Evolutionary conservation across 2,329 filamentous ascomycete species (phyloP), one percentile per base, ranked within the genome.

Genomic region (Paecilomyces formosus): DNA sequence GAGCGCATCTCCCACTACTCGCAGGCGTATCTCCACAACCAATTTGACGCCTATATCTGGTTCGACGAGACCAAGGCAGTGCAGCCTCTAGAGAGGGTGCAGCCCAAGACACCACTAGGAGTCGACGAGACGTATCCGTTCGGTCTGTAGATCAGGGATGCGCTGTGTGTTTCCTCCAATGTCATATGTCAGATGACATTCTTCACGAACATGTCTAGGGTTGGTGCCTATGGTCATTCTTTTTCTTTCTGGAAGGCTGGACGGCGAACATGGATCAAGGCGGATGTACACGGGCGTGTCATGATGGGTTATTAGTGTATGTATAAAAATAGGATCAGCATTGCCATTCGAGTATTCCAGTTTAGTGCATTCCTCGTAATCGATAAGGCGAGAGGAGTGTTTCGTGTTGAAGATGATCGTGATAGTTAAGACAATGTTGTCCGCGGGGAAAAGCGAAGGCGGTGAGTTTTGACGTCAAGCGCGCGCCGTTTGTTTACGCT

Each of bases 51-150:
- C 1, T 77, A 76, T 58, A 63, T 82, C 3, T 82, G 79, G 78
- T 81, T 82, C 59, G 79, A 82, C 66, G 60, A 65, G 58, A 79
- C 77, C 3, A 65, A 68, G 18, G 78, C 78, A 9, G 78, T 82
- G 2, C 64, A 71, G 22, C 70, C 78, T 1, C 70, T 82, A 55
- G 79, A 81, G 65, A 72, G 62, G 5, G 72, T 74, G 9, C 79
- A 81, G 64, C 79, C 79, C 1, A 65, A 66, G 22, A 76, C 75
- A 13, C 61, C 74, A 0, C 62, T 79, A 55, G 75, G 75, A 26
- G 68, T 66, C 55, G 78, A 75, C 4, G 79, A 81, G 64, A 82
- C 79, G 0, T 82, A 81, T 74, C 80, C 80, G 24, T 82, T 82
- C 66, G 79, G 79, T 1, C 59, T 81, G 58, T 82, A 67, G 60